Percentiles rank a stretch among this genome's conserved stretches.
Conservation (phyloP, 768 basidiomycete genomes). For the Neoboletus subvelutipes region DNA sequence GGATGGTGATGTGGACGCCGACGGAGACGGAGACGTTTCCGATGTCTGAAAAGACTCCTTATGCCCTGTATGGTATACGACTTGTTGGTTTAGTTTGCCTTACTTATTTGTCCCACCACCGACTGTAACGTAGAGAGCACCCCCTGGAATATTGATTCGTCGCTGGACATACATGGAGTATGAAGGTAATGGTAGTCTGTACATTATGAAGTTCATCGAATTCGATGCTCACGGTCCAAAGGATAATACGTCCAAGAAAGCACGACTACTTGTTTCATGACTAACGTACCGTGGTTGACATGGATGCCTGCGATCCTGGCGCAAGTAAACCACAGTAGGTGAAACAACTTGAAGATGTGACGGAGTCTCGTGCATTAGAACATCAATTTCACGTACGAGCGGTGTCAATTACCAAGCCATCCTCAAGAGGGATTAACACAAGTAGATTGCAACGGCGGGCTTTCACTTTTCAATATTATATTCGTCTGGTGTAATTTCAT, state of each 20-base stretch:
- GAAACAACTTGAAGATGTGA: no score
- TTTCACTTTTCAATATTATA: not conserved
- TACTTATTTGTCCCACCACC: slow-evolving; percentile 3
- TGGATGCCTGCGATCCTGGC: not conserved
- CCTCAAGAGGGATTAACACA: not conserved
- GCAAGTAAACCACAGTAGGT: not conserved
- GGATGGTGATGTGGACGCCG: slow-evolving; percentile 20
- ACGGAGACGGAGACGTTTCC: slow-evolving; percentile 21
- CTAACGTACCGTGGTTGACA: not conserved
- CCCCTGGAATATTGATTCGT: not conserved
- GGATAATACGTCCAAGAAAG: not conserved
- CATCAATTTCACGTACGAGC: no score
- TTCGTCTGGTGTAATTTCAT: not conserved
- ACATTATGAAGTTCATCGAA: not conserved
- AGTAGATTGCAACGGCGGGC: not conserved
- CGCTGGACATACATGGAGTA: not conserved
- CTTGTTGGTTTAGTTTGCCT: slow-evolving; percentile 23
- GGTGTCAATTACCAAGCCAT: not conserved
- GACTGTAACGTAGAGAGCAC: slow-evolving; percentile 26
- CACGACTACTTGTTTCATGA: not conserved
- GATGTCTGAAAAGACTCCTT: slow-evolving; percentile 17
- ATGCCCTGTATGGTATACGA: slow-evolving; percentile 13
- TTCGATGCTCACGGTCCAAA: not conserved
- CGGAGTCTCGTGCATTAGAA: no score
- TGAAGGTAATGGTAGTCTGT: not conserved